Evolutionary conservation across 2,329 filamentous ascomycete genomes (phyloP).

Genomic region (Stachybotrys echinatus): DNA sequence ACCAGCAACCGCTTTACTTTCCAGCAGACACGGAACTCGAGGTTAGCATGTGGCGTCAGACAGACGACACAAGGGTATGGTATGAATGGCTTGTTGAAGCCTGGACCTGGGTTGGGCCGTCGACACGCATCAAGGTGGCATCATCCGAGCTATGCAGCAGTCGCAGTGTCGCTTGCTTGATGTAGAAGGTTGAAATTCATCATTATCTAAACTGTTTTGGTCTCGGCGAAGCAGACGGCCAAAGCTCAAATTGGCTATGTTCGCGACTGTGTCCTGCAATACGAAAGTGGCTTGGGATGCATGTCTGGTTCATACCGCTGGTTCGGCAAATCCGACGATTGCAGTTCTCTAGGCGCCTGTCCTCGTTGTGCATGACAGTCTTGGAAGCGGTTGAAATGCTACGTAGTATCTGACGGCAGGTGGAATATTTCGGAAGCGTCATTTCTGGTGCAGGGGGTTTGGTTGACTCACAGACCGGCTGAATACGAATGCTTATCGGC

Average conservation of each 20-base stretch:
- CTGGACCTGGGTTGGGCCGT: slow-evolving; percentile 60
- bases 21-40: slow-evolving; percentile 81
- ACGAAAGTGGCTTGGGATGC: background rate
- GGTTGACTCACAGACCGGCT: background rate
- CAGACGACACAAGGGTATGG: slow-evolving; percentile 94
- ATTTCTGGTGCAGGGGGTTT: background rate
- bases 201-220: no score
- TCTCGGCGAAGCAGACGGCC: no score
- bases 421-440: background rate
- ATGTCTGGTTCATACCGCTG: background rate
- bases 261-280: background rate
- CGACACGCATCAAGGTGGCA: slow-evolving; percentile 59
- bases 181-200: slow-evolving; percentile 44
- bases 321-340: background rate
- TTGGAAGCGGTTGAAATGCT: no score
- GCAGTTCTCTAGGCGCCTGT: background rate
- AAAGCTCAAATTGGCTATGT: no score
- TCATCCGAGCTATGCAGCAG: slow-evolving; percentile 64
- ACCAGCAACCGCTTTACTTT: slow-evolving; percentile 75
- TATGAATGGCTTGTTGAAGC: slow-evolving; percentile 97
- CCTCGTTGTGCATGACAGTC: background rate
- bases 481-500: background rate
- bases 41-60: slow-evolving; percentile 93
- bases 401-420: background rate
- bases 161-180: slow-evolving; percentile 64